Conservation (phyloP, 176 grass and related monocot species). For the Eragrostis curvula region DNA sequence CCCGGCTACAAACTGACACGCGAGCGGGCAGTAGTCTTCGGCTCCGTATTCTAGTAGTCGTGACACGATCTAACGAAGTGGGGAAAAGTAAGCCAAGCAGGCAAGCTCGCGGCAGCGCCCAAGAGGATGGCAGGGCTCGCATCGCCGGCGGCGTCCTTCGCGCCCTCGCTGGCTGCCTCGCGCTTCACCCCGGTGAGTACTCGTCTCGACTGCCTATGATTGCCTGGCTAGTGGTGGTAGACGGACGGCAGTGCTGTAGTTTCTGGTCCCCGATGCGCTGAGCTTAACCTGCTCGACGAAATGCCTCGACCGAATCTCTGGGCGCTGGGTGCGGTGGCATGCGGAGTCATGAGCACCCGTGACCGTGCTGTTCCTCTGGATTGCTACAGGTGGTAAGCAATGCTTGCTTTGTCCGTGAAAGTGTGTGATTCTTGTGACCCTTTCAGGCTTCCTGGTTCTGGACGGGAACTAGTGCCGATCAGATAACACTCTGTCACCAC, state of each 20-base stretch:
- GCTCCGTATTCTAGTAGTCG: neutral
- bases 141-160: slow-evolving; percentile 11
- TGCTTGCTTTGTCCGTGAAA: slow-evolving; percentile 2
- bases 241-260: too few species aligned
- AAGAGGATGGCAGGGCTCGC: slow-evolving; percentile 34
- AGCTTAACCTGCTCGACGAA: slow-evolving; percentile 21
- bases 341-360: neutral
- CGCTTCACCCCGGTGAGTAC: slow-evolving; percentile 44
- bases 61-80: neutral
- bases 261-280: neutral
- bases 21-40: neutral
- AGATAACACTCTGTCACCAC: neutral
- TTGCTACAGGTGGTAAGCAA: neutral
- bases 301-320: slow-evolving; percentile 5
- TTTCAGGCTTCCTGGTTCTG: neutral
- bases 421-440: slow-evolving; percentile 6
- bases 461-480: neutral
- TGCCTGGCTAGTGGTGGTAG: neutral
- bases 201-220: neutral
- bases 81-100: neutral
- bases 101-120: neutral
- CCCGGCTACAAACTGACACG: neutral
- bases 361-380: neutral
- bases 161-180: neutral
- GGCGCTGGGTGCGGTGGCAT: neutral